Evolutionary conservation across 2,329 filamentous ascomycete species (phyloP).

Genomic region (Aureobasidium namibiae): DNA sequence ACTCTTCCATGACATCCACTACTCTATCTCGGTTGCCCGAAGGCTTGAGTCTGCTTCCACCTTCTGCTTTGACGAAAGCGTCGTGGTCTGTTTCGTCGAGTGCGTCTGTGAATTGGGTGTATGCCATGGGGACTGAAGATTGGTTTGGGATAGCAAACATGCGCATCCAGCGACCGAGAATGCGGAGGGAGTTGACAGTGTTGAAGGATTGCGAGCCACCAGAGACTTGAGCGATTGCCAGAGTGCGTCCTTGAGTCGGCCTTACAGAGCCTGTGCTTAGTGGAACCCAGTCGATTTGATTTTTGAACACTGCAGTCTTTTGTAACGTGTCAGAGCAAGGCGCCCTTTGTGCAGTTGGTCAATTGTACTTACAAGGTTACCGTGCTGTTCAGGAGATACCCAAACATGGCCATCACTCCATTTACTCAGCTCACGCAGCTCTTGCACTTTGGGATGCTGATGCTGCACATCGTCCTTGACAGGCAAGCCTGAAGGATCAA

Average conservation of each 20-base stretch:
- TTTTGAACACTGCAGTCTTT: slow-evolving; percentile 58
- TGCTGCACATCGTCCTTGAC: slow-evolving; percentile 56
- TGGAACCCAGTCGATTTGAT: slow-evolving; percentile 64
- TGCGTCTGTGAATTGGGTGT: slow-evolving; percentile 49
- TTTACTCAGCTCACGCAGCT: slow-evolving; percentile 50
- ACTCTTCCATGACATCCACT: slow-evolving; percentile 62
- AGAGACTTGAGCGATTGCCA: slow-evolving; percentile 54
- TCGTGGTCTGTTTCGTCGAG: slow-evolving; percentile 28
- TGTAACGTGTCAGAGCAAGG: not conserved
- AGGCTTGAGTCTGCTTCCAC: slow-evolving; percentile 44
- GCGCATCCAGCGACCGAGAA: slow-evolving; percentile 61
- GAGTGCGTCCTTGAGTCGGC: slow-evolving; percentile 57
- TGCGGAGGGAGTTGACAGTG: slow-evolving; percentile 55
- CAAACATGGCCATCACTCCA: slow-evolving; percentile 63
- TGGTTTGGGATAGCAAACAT: slow-evolving; percentile 63
- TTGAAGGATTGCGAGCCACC: slow-evolving; percentile 62
- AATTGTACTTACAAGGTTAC: slow-evolving; percentile 43
- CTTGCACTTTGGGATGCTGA: slow-evolving; percentile 52
- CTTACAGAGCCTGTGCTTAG: slow-evolving; percentile 53
- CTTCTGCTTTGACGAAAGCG: slow-evolving; percentile 22
- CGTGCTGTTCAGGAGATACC: slow-evolving; percentile 60
- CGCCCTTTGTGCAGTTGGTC: not conserved
- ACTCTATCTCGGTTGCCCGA: slow-evolving; percentile 52
- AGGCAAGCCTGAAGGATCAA: slow-evolving; percentile 49
- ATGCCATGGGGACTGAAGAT: slow-evolving; percentile 54